Evolutionary conservation across 2,329 filamentous ascomycete species (phyloP).

Genomic region (Amylocarpus encephaloides): DNA sequence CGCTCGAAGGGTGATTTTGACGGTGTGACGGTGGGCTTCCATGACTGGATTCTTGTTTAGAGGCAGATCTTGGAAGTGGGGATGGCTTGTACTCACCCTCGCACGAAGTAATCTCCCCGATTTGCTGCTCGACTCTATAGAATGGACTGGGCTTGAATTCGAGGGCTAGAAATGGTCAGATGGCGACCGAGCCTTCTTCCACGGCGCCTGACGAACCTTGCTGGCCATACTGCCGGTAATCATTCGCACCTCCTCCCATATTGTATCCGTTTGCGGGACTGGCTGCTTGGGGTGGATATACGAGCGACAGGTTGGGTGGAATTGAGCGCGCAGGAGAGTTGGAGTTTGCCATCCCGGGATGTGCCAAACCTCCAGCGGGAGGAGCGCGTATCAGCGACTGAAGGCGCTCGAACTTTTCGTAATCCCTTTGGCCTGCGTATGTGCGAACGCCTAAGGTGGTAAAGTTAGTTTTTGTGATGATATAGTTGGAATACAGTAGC

Average conservation of each 20-base stretch:
- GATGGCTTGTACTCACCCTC: constrained; percentile 53
- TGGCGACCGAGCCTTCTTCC: constrained; percentile 9
- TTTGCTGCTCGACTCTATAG: constrained; percentile 60
- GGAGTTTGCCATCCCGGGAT: constrained; percentile 11
- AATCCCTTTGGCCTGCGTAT: constrained; percentile 20
- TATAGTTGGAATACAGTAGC: neutral
- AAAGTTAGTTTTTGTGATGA: constrained; percentile 3
- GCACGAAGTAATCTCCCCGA: constrained; percentile 61
- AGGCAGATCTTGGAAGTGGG: neutral
- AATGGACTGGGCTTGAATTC: constrained; percentile 78
- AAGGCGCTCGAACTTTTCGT: constrained; percentile 23
- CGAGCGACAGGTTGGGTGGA: constrained; percentile 5
- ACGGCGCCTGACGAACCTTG: neutral
- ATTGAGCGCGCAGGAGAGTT: constrained; percentile 15
- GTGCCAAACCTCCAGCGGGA: constrained; percentile 1
- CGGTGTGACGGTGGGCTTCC: constrained; percentile 36
- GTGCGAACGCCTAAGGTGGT: constrained; percentile 19
- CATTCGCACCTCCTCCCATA: constrained; percentile 11
- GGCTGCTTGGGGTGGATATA: constrained; percentile 2
- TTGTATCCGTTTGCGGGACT: constrained; percentile 11
- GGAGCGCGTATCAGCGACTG: constrained; percentile 26
- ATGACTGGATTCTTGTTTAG: constrained; percentile 27
- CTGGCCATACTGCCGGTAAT: constrained; percentile 4
- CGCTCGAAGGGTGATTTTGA: constrained; percentile 52
- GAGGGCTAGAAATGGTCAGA: constrained; percentile 28